These are phyloP conservation scores for Haplosporangium sp. DNA, from an alignment of 371 early-diverging fungal species.

Conservation along the genomic window DNA sequence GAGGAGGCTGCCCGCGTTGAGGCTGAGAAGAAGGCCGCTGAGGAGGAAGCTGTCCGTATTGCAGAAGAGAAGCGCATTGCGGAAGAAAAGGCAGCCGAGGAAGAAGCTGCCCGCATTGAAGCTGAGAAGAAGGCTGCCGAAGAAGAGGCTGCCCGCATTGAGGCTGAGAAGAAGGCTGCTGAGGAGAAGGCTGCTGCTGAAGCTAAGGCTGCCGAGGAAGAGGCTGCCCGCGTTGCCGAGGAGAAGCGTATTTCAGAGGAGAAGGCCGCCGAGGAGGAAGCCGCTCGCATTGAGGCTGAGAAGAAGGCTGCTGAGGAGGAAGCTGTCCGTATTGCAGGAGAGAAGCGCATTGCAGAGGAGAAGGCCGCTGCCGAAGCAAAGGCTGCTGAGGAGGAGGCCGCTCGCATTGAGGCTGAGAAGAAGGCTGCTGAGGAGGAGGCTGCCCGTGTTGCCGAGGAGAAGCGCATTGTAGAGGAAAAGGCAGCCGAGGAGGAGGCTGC, in stretches of 20 bases:
- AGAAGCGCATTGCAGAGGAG: constrained; percentile 53
- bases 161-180: constrained; percentile 16
- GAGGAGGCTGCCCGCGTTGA: constrained; percentile 41
- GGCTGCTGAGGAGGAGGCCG: constrained; percentile 53
- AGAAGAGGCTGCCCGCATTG: constrained; percentile 59
- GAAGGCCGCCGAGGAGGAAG: constrained; percentile 54
- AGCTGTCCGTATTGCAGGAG: background rate
- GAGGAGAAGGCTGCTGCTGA: constrained; percentile 55
- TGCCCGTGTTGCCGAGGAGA: constrained; percentile 17
- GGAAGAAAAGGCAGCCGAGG: constrained; percentile 63
- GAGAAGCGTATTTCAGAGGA: constrained; percentile 31
- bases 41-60: constrained; percentile 3
- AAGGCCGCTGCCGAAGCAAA: constrained; percentile 44
- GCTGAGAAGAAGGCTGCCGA: constrained; percentile 58
- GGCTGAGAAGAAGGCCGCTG: constrained; percentile 19
- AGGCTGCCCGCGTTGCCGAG: background rate
- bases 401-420: constrained; percentile 18
- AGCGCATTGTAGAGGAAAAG: constrained; percentile 63
- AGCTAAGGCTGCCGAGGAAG: constrained; percentile 47
- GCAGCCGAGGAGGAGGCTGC: constrained; percentile 61
- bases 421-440: constrained; percentile 15
- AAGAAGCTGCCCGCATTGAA: constrained; percentile 59
- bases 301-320: constrained; percentile 14
- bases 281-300: constrained; percentile 33
- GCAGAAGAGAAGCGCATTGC: constrained; percentile 53